phyloP scores from a whole-genome alignment of 2,329 filamentous ascomycete species.

The Fusarium papillatum region DNA sequence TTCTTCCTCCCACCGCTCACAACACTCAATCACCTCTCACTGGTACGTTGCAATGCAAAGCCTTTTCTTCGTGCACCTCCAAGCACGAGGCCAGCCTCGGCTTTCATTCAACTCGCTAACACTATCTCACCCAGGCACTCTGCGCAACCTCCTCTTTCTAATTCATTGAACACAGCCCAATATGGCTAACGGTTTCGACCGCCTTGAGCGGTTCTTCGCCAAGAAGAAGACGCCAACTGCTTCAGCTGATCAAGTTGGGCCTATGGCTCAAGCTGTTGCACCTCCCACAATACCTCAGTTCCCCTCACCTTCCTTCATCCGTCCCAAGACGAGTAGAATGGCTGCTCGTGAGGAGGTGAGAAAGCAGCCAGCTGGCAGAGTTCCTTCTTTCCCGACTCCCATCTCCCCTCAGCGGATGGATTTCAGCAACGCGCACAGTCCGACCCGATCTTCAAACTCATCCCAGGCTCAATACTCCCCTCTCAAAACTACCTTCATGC shows the following conservation, averaged over 20 bases:
- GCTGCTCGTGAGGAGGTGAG: slow-evolving; percentile 65
- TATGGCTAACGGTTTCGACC: slow-evolving; percentile 63
- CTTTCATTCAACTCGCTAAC: slow-evolving; percentile 37
- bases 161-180: slow-evolving; percentile 45
- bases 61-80: slow-evolving; percentile 22
- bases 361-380: slow-evolving; percentile 45
- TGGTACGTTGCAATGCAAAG: slow-evolving; percentile 36
- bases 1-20: slow-evolving; percentile 12
- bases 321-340: slow-evolving; percentile 68
- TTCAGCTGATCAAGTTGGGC: slow-evolving; percentile 41
- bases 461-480: slow-evolving; percentile 35
- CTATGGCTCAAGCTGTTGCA: slow-evolving; percentile 34
- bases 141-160: slow-evolving; percentile 39
- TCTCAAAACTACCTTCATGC: slow-evolving; percentile 44
- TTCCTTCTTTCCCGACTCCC: slow-evolving; percentile 44
- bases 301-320: slow-evolving; percentile 67
- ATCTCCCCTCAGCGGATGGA: slow-evolving; percentile 31
- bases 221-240: slow-evolving; percentile 53
- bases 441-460: slow-evolving; percentile 24
- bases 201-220: slow-evolving; percentile 66
- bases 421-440: slow-evolving; percentile 26
- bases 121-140: slow-evolving; percentile 33
- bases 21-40: slow-evolving; percentile 7
- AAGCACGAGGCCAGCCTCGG: slow-evolving; percentile 11
- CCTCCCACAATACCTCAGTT: slow-evolving; percentile 54